Evolutionary conservation across 768 basidiomycete species (phyloP), one percentile per base, ranked within the genome.

Genomic region (Collybia sordida): DNA sequence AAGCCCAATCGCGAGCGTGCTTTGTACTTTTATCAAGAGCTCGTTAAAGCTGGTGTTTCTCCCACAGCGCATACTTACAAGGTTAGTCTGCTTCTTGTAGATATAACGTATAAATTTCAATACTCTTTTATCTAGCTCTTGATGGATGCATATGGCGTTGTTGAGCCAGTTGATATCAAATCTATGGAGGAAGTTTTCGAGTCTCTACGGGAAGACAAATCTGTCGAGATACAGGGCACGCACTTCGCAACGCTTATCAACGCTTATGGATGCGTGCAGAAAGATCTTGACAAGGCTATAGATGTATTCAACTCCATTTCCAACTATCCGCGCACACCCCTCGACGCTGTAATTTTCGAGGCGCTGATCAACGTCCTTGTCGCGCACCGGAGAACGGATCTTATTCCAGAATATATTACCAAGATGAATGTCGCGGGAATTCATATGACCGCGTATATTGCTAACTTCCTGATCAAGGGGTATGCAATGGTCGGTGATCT

Each of bases 61-160:
- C 93, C 95, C 14, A 89, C 92, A 2, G 83, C 86, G 5, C 90
- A 98, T 67, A 98, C 96, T 8, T 99, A 96, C 78, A 98, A 98
- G 79, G 91, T 85, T 54, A 34, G 77, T 55, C 21, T 24, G 25
- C 17, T 24, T 28, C 49, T 19, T 9, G 47, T 42, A 25, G n/a
- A n/a, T n/a, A 49, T 14, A 1, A 14, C 48, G 14, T 6, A 15
- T 51, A 46, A 52, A 19, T 50, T 53, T 42, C 55, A 22, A 53
- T 42, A 18, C 17, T n/a, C 25, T 4, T 22, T 38, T 17, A 23
- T 45, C 7, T 52, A 93, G 88, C 79, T 98, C 31, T 81, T 98
- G 40, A 75, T 98, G 41, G 96, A 98, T 59, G 83, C 86, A 0
- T 93, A 94, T 65, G 93, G 93, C 11, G 73, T 83, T 1, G 82